A percentile compares a stretch with the other conserved stretches of the same genome.
phyloP scores from a whole-genome alignment of 441 rosid genomes.

The Gossypium davidsonii region DNA sequence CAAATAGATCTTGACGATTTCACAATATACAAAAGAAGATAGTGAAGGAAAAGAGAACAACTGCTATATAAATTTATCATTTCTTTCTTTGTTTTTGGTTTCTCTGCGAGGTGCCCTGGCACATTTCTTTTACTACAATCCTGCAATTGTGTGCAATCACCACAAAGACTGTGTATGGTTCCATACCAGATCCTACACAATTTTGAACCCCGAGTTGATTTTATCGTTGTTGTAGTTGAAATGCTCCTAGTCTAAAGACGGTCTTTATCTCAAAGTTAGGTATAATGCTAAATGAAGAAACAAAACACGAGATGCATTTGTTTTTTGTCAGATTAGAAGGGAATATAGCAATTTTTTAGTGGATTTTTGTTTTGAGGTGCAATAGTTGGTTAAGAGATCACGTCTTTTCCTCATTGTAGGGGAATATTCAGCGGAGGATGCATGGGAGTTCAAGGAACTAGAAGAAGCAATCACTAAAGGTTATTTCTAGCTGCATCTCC shows the following conservation, averaged over 20 bases:
- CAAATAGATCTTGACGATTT: neutral
- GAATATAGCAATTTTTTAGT: neutral
- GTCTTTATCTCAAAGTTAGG: neutral
- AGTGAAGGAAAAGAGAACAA: neutral
- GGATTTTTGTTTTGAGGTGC: neutral
- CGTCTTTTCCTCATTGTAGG: conserved; percentile 33
- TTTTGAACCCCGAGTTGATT: neutral
- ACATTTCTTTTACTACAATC: neutral
- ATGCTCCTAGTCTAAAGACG: neutral
- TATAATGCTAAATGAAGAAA: neutral
- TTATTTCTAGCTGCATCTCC: conserved; percentile 40
- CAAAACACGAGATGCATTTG: neutral
- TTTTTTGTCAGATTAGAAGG: neutral
- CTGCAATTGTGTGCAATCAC: neutral
- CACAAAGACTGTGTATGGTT: neutral
- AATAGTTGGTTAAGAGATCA: neutral
- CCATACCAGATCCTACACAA: neutral
- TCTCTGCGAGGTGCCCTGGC: neutral
- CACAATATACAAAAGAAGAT: neutral
- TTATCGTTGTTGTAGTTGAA: neutral
- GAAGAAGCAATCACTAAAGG: conserved; percentile 72
- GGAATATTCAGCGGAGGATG: conserved; percentile 69
- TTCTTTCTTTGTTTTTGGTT: neutral
- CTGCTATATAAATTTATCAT: neutral
- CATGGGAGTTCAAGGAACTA: conserved; percentile 84